Evolutionary conservation across 352 stramenopile genomes (phyloP).

Genomic region (Albugo laibachii): DNA sequence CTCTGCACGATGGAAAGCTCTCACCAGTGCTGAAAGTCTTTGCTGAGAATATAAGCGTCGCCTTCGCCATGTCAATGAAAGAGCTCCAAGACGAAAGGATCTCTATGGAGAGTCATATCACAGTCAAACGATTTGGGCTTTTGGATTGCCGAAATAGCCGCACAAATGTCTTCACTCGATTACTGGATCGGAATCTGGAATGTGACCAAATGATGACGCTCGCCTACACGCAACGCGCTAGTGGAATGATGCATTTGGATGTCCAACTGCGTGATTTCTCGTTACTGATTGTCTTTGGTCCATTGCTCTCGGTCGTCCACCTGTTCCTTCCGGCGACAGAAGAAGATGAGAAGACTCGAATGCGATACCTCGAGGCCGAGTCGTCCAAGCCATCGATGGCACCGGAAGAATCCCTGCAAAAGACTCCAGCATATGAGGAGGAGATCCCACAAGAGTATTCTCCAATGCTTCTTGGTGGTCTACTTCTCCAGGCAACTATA

Average conservation of each 20-base stretch:
- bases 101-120: conserved; percentile 7
- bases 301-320: conserved; percentile 28
- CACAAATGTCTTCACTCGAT: conserved; percentile 53
- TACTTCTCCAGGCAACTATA: conserved; percentile 29
- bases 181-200: conserved; percentile 58
- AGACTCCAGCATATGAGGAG: conserved; percentile 21
- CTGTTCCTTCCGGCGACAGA: conserved; percentile 35
- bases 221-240: conserved; percentile 21
- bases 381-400: conserved; percentile 19
- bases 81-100: not conserved
- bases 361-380: conserved; percentile 45
- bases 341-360: conserved; percentile 50
- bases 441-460: conserved; percentile 50
- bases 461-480: conserved; percentile 35
- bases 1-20: conserved; percentile 24
- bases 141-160: conserved; percentile 33
- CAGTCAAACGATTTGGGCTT: conserved; percentile 40
- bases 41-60: not conserved
- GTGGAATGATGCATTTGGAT: conserved; percentile 21
- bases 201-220: conserved; percentile 31
- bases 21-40: not conserved
- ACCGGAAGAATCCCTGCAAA: conserved; percentile 28
- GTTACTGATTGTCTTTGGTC: conserved; percentile 56
- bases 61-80: not conserved
- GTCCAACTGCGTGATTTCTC: conserved; percentile 42